phyloP scores from a whole-genome alignment of 495 filamentous ascomycete genomes.

The Xylona heveae region DNA sequence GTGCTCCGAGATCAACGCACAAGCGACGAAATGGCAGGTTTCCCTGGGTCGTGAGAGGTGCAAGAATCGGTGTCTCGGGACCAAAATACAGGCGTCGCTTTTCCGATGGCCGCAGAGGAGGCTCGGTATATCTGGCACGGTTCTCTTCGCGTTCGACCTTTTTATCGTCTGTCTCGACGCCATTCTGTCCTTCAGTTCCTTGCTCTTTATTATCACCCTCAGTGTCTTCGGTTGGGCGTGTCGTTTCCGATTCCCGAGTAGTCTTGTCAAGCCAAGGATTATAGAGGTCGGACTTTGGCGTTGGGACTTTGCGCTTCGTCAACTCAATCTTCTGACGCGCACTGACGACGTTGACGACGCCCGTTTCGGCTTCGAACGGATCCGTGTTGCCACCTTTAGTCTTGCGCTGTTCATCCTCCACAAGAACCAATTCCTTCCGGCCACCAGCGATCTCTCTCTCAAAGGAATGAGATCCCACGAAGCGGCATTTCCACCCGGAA shows the following conservation, averaged over 20 bases:
- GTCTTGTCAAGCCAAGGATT: slow-evolving; percentile 49
- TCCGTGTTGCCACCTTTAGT: slow-evolving; percentile 11
- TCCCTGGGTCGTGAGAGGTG: slow-evolving; percentile 84
- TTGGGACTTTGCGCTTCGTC: slow-evolving; percentile 37
- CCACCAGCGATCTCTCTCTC: slow-evolving; percentile 58
- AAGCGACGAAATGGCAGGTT: slow-evolving; percentile 89
- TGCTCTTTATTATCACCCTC: slow-evolving; percentile 8
- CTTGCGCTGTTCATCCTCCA: slow-evolving; percentile 30
- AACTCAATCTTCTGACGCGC: slow-evolving; percentile 44
- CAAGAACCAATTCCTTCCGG: slow-evolving; percentile 55
- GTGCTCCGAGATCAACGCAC: slow-evolving; percentile 75
- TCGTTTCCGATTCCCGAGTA: slow-evolving; percentile 29
- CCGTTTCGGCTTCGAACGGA: slow-evolving; percentile 22
- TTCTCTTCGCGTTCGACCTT: slow-evolving; percentile 33
- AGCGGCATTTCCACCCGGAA: slow-evolving; percentile 83
- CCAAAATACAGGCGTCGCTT: slow-evolving; percentile 88
- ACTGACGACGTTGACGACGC: slow-evolving; percentile 53
- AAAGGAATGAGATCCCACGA: slow-evolving; percentile 58
- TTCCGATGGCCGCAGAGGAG: slow-evolving; percentile 74
- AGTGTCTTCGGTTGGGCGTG: slow-evolving; percentile 14
- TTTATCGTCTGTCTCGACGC: slow-evolving; percentile 19
- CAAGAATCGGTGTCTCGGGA: slow-evolving; percentile 73
- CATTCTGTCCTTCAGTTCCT: slow-evolving; percentile 10
- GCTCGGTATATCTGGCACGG: slow-evolving; percentile 57
- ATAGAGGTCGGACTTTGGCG: slow-evolving; percentile 55